phyloP scores from a whole-genome alignment of 805 yeast species.

The Hyphopichia homilentoma region DNA sequence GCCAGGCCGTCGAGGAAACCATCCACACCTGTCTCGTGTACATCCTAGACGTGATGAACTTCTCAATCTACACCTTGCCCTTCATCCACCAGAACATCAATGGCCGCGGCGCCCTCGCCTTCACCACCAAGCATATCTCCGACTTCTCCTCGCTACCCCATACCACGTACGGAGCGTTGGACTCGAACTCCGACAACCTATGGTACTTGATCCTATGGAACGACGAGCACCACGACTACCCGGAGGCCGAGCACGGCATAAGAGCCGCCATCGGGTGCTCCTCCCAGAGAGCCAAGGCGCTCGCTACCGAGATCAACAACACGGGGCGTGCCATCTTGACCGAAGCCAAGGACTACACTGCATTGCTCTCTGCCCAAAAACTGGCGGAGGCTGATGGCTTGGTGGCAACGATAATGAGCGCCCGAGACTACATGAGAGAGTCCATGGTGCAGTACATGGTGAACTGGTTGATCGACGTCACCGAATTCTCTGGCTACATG shows the following conservation, averaged over 20 bases:
- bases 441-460: constrained; percentile 42
- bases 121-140: constrained; percentile 25
- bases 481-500: constrained; percentile 16
- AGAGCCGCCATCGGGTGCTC: constrained; percentile 24
- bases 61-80: constrained; percentile 37
- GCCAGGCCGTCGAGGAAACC: constrained; percentile 19
- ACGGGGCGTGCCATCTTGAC: constrained; percentile 50
- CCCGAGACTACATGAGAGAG: constrained; percentile 50
- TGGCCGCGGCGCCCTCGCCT: constrained; percentile 13
- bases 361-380: constrained; percentile 30
- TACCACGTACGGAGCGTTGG: constrained; percentile 28
- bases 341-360: constrained; percentile 18
- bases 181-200: constrained; percentile 24
- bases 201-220: constrained; percentile 67
- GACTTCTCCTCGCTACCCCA: constrained; percentile 29
- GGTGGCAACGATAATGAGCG: constrained; percentile 51
- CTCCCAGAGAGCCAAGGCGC: constrained; percentile 22
- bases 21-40: constrained; percentile 37
- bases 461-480: constrained; percentile 49
- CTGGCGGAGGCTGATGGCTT: constrained; percentile 47
- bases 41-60: constrained; percentile 40
- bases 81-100: constrained; percentile 29
- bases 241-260: constrained; percentile 50
- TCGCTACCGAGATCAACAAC: constrained; percentile 45
- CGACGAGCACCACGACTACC: constrained; percentile 67